Percentiles rank a stretch among this genome's conserved stretches.
Evolutionary conservation across 73 alveolate genomes (phyloP).

Genomic region (Effrenium voratum): DNA sequence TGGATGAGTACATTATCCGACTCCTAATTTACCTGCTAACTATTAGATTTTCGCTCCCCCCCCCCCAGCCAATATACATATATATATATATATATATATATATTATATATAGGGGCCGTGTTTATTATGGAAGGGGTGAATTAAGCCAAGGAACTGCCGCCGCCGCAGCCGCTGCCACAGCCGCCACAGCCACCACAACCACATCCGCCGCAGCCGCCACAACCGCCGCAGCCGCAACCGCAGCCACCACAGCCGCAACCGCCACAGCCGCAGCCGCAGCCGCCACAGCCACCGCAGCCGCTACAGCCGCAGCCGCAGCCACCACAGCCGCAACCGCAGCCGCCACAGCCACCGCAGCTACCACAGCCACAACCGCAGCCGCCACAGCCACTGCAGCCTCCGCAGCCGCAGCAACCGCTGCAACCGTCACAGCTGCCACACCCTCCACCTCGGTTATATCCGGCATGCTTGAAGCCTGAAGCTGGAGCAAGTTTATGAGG

Average conservation of each 20-base stretch:
- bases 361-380: background rate
- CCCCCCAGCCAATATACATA: background rate
- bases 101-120: background rate
- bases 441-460: background rate
- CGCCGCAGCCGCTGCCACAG: background rate
- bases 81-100: no score
- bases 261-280: slow-evolving; percentile 22
- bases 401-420: slow-evolving; percentile 36
- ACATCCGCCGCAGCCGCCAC: slow-evolving; percentile 27
- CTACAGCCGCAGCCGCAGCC: background rate
- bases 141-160: background rate
- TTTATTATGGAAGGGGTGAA: background rate
- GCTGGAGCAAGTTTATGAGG: background rate
- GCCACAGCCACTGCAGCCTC: slow-evolving; percentile 22
- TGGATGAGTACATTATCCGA: no score
- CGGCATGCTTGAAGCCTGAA: background rate
- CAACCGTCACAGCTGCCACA: background rate
- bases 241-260: background rate
- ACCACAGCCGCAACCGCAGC: slow-evolving; percentile 17
- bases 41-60: background rate
- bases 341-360: background rate
- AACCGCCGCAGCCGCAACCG: slow-evolving; percentile 3
- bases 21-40: no score
- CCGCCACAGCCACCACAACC: background rate
- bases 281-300: background rate